These are phyloP conservation scores for Talaromyces sp. DNA, from an alignment of 2,329 filamentous ascomycete genomes.

Conservation along the genomic window DNA sequence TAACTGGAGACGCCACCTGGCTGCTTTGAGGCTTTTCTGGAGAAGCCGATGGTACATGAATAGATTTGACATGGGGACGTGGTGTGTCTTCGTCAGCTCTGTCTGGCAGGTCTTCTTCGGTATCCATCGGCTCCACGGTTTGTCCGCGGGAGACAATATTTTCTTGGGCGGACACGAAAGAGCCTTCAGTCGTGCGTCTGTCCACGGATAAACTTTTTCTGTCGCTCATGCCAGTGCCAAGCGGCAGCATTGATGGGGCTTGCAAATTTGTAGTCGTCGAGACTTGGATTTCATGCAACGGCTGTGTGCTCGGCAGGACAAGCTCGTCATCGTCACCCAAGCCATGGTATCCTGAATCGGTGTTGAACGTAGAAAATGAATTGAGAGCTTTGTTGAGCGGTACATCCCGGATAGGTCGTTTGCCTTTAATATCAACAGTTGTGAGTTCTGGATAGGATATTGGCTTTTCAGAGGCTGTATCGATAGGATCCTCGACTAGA, in stretches of 20 bases:
- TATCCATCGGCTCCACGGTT: constrained; percentile 37
- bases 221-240: constrained; percentile 20
- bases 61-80: constrained; percentile 14
- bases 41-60: constrained; percentile 17
- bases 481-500: background rate
- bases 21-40: constrained; percentile 22
- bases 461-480: background rate
- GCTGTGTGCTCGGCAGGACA: constrained; percentile 31
- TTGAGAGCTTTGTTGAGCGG: constrained; percentile 33
- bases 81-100: constrained; percentile 21
- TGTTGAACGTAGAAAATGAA: constrained; percentile 41
- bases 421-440: constrained; percentile 10
- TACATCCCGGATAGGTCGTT: constrained; percentile 13
- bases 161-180: constrained; percentile 48
- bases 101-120: constrained; percentile 27
- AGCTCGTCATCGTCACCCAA: constrained; percentile 42
- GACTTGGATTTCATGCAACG: constrained; percentile 6
- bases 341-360: constrained; percentile 49
- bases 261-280: constrained; percentile 24
- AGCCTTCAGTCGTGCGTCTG: constrained; percentile 42
- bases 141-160: constrained; percentile 33
- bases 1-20: constrained; percentile 3
- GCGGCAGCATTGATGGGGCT: background rate
- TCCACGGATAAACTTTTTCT: constrained; percentile 28
- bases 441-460: constrained; percentile 6